Base-by-base conservation (phyloP, 1,284 basidiomycete genomes). In the Austroboletus novae-zelandiae region DNA sequence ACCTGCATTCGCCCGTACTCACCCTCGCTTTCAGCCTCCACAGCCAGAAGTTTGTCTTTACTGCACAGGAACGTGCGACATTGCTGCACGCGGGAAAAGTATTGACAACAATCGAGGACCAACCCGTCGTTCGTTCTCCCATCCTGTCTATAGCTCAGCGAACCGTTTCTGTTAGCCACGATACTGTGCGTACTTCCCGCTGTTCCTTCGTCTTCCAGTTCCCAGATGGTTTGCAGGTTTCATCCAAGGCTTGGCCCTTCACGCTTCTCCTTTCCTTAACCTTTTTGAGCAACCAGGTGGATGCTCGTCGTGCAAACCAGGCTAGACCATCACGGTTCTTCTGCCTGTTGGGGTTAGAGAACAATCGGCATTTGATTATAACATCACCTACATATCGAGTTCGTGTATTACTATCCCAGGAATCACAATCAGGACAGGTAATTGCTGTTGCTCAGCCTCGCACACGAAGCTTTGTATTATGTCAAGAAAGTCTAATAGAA, bases 341-440 rank as follows among this genome's bases (percentile, higher is more conserved):
- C 59, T 86, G 81, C 51, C 86, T 89, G 59, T 45, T 42, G 50
- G 11, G 11, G 27, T 42, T 43, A 47, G 42, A 40, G 46, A 41
- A 55, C 35, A 51, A 30, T 35, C 11, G 18, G 51, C 18, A 30
- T 35, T 51, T 34, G n/a, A 29, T 44, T 6, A 17, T 50, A 44
- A 13, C 15, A 17, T 25, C 48, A 55, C 79, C 53, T 61, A 87
- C 87, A 74, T 73, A 60, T 91, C 89, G 34, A 91, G 75, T 65
- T 91, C 88, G 46, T 80, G 74, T 48, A 90, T 74, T 15, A 91
- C 88, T 9, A 77, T 78, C 15, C 81, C 83, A 2, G 88, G 89
- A 47, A 91, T 75, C 53, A 91, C 69, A 27, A 89, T 69, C 48
- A 79, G 61, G 41, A 87, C 67, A 23, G 80, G 76, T 23, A 82